Evolutionary conservation across 2,329 filamentous ascomycete genomes (phyloP), one percentile per base, ranked within the genome.

Genomic region (Fusarium aywerte): DNA sequence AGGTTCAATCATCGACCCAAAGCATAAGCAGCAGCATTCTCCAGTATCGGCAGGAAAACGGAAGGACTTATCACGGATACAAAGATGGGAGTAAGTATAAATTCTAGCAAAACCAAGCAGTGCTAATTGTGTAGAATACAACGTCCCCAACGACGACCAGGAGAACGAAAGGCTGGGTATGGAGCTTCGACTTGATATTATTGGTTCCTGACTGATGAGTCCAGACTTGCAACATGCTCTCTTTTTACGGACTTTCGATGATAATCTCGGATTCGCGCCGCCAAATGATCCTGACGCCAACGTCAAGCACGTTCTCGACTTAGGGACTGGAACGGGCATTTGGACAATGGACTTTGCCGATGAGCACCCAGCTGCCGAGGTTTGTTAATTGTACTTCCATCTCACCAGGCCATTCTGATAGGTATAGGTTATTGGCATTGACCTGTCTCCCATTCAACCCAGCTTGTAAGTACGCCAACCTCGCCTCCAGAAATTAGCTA

Each of bases 121-220:
- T 6, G 16, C 35, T 62, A 11, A 62, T 20, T 0, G 2, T 1
- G 16, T 5, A 66, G 63, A 66, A 40, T 67, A 67, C 7, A 47
- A 53, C 2, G 53, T 67, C 0, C 64, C 62, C 4, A 66, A 67
- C 9, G 64, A 67, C 5, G 64, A 67, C 0, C 35, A 50, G 11
- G 64, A 67, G 10, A 67, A 66, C 11, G 62, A 66, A 4, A 38
- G 64, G 20, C 64, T 66, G 3, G 63, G 63, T 66, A 52, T 13
- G 9, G 13, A 5, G 0, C 1, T 5, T 6, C 4, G 2, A 5
- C 1, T 2, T 0, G 1, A 4, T 9, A 6, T 21, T 2, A 1
- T 0, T 3, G n/a, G 4, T 3, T 4, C 1, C 5, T 15, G 4
- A 11, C 45, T 62, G 7, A 56, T 7, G 0, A 11, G 12, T 2